Evolutionary conservation across 2,329 filamentous ascomycete species (phyloP).

Genomic region (Diaporthe aspalathi): DNA sequence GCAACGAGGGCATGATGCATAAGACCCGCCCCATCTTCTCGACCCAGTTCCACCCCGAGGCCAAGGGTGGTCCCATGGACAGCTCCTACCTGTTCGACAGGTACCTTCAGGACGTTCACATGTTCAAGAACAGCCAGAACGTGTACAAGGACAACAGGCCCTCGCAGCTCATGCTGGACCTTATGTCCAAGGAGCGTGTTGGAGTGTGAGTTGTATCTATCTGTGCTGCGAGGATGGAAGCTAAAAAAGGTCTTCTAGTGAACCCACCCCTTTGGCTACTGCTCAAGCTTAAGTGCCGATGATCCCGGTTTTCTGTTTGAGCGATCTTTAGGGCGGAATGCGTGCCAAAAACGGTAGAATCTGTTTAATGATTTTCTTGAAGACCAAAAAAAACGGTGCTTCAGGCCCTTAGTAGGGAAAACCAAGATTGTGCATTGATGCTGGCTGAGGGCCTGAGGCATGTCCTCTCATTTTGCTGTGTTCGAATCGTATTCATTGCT

Average conservation of each 20-base stretch:
- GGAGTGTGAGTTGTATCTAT: conserved; percentile 66
- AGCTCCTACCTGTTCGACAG: conserved; percentile 96
- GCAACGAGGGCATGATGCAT: conserved; percentile 98
- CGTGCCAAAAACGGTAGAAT: not conserved
- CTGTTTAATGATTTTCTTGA: not conserved
- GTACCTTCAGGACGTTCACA: conserved; percentile 89
- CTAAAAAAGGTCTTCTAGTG: conserved; percentile 43
- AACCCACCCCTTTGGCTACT: conserved; percentile 70
- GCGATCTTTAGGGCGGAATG: conserved; percentile 10
- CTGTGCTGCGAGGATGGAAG: not conserved
- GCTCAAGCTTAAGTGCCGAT: conserved; percentile 46
- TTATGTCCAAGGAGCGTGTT: conserved; percentile 93
- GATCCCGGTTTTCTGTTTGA: conserved; percentile 25
- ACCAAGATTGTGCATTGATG: conserved; percentile 10
- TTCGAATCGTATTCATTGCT: not conserved
- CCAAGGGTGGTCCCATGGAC: conserved; percentile 96
- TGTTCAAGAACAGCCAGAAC: conserved; percentile 87
- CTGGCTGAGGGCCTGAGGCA: conserved; percentile 6
- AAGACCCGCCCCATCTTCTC: conserved; percentile 96
- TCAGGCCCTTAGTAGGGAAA: not conserved
- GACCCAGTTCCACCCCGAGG: conserved; percentile 98
- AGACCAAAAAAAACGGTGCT: not conserved
- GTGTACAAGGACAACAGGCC: conserved; percentile 89
- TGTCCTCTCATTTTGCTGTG: not conserved
- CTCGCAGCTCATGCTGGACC: conserved; percentile 87